Base-by-base conservation (phyloP, 2,329 filamentous ascomycete genomes). In the Thelonectria olida region DNA sequence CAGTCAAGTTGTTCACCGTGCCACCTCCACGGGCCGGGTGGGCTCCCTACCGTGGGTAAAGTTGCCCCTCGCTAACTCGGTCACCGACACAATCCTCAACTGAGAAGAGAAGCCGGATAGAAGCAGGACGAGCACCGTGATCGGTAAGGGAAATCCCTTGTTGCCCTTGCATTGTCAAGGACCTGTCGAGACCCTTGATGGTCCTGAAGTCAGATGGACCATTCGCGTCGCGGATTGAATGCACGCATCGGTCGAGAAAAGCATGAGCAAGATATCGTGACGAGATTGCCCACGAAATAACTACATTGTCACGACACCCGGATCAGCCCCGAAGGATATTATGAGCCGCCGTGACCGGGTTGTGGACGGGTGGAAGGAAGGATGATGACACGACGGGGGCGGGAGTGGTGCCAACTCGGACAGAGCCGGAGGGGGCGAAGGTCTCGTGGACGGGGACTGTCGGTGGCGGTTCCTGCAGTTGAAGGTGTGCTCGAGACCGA, bases 381-480 rank as follows among this genome's bases (percentile, higher is more conserved):
- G 42, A 48, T 48, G 39, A 72, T 65, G 61, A 68, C 59, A 62
- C 58, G 62, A 64, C 63, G 54, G 62, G 41, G 59, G 62, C 56
- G 62, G 38, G 54, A 65, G 63, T 72, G 70, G 70, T 68, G 67
- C 65, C 67, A 72, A 71, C 42, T 64, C 70, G 70, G 70, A 71
- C 68, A 67, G 69, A 68, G 55, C 67, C 70, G 70, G 69, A 59
- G 63, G 52, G 61, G 50, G 39, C 60, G 41, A 60, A 58, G 67
- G 58, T 72, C 69, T 71, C 70, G 67, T 73, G 70, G 64, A 61
- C 65, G 41, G 58, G 42, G 54, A 49, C 48, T 45, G 22, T 54
- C 58, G 55, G 69, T 72, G 66, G 69, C 64, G 60, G 67, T 72
- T 69, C 67, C 69, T 70, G 69, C 69, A 71, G 69, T 64, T n/a